Conservation (phyloP, 169 alveolate species). For the Plasmodium falciparum region DNA sequence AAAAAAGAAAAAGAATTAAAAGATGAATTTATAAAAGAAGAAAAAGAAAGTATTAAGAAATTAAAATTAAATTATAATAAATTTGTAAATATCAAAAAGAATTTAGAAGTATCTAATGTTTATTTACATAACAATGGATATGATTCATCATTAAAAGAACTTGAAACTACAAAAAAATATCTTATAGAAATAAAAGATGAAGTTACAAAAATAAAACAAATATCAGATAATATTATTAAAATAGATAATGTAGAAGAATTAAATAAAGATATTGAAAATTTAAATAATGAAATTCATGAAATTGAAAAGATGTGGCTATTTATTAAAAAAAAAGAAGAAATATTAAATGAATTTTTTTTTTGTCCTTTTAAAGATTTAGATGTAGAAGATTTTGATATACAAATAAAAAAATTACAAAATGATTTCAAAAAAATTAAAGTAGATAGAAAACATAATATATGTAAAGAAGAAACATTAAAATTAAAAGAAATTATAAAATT, state of each 20-base stretch:
- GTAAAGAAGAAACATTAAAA: constrained; percentile 60
- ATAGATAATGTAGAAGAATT: constrained; percentile 71
- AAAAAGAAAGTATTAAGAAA: constrained; percentile 63
- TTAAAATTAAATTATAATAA: constrained; percentile 46
- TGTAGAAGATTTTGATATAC: constrained; percentile 62
- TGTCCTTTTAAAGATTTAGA: constrained; percentile 48
- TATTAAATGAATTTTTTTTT: constrained; percentile 36
- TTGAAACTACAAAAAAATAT: constrained; percentile 55
- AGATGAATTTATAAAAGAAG: constrained; percentile 62
- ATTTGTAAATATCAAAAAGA: constrained; percentile 53
- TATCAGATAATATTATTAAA: constrained; percentile 38
- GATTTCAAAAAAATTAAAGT: constrained; percentile 62
- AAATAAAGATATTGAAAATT: constrained; percentile 41
- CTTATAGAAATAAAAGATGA: constrained; percentile 52
- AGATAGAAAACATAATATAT: constrained; percentile 60
- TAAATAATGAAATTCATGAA: constrained; percentile 45
- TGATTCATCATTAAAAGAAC: constrained; percentile 39
- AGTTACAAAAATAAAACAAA: constrained; percentile 31
- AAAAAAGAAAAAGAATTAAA: constrained; percentile 54
- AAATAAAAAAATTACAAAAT: constrained; percentile 54
- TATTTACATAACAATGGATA: constrained; percentile 53
- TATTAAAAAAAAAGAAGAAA: constrained; percentile 64
- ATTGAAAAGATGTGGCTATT: constrained; percentile 64
- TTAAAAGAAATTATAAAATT: constrained; percentile 49
- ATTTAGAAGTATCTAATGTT: constrained; percentile 50